Conservation (phyloP, 352 stramenopile genomes). For the Pythium phragmiticola region DNA sequence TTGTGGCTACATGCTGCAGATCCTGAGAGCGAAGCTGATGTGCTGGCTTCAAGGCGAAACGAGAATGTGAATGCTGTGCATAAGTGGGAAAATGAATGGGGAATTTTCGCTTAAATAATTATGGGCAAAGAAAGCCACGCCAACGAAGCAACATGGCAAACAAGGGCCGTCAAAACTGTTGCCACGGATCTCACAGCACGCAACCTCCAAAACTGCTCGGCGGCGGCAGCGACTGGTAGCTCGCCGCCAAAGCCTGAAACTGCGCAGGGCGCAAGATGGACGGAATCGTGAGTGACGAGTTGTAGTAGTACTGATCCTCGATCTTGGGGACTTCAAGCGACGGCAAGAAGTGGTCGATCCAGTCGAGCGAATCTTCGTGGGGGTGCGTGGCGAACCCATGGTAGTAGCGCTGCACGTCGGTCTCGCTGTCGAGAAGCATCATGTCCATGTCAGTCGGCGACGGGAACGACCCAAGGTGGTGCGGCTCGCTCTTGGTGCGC, state of each 20-base stretch:
- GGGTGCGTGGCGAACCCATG: slow-evolving; percentile 4
- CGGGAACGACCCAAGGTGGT: slow-evolving; percentile 26
- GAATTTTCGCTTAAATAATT: slow-evolving; percentile 16
- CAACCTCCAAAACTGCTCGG: slow-evolving; percentile 19
- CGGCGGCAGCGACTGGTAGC: slow-evolving; percentile 25
- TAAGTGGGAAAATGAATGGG: neutral
- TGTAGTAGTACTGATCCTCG: slow-evolving; percentile 18
- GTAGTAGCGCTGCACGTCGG: slow-evolving; percentile 26
- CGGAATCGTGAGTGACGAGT: slow-evolving; percentile 4
- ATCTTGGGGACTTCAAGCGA: slow-evolving; percentile 33
- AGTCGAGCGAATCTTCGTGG: slow-evolving; percentile 54
- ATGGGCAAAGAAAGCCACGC: slow-evolving; percentile 2
- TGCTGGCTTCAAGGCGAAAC: no score
- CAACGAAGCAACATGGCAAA: neutral
- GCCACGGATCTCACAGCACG: slow-evolving; percentile 6
- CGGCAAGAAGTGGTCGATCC: slow-evolving; percentile 64
- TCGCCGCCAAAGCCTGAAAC: slow-evolving; percentile 2
- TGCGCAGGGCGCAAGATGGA: slow-evolving; percentile 11
- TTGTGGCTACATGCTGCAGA: no score
- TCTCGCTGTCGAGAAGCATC: slow-evolving; percentile 36
- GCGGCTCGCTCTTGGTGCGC: slow-evolving; percentile 25
- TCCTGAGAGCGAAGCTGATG: no score
- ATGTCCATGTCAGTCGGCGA: slow-evolving; percentile 44
- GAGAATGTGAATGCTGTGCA: no score
- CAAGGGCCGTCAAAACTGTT: slow-evolving; percentile 11